phyloP scores from a whole-genome alignment of 2,329 filamentous ascomycete species.

The Elsinoe australis region DNA sequence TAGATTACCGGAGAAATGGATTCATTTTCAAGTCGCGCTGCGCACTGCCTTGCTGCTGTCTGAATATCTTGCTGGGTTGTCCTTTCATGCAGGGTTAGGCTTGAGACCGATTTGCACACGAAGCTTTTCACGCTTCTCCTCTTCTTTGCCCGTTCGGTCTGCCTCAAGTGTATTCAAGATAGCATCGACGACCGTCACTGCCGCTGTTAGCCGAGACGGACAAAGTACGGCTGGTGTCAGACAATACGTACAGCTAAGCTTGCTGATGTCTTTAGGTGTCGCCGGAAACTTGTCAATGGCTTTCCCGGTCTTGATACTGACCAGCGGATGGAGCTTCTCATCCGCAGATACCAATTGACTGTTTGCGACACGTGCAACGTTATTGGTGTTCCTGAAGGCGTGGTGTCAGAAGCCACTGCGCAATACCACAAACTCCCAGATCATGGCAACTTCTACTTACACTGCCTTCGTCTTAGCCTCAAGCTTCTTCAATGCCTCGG shows the following conservation, averaged over 20 bases:
- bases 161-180: conserved; percentile 28
- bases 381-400: conserved; percentile 26
- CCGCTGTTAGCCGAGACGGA: too few relatives aligned
- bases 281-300: conserved; percentile 28
- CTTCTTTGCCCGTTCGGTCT: conserved; percentile 27
- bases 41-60: too few relatives aligned
- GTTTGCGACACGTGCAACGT: conserved; percentile 30
- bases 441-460: too few relatives aligned
- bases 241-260: conserved; percentile 28
- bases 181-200: conserved; percentile 26
- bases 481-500: conserved; percentile 27
- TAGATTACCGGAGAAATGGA: too few relatives aligned
- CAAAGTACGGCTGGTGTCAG: too few relatives aligned
- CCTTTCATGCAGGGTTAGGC: conserved; percentile 28
- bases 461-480: conserved; percentile 26
- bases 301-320: conserved; percentile 28
- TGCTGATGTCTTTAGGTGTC: conserved; percentile 27
- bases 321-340: conserved; percentile 27
- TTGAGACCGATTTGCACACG: conserved; percentile 29
- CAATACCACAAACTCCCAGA: background rate
- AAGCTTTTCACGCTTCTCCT: conserved; percentile 26
- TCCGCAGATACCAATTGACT: conserved; percentile 26
- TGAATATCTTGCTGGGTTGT: too few relatives aligned
- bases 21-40: too few relatives aligned
- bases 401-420: conserved; percentile 1